Evolutionary conservation across 2,329 filamentous ascomycete species (phyloP), one percentile per base, ranked within the genome.

Genomic region (Orbilia javanica): DNA sequence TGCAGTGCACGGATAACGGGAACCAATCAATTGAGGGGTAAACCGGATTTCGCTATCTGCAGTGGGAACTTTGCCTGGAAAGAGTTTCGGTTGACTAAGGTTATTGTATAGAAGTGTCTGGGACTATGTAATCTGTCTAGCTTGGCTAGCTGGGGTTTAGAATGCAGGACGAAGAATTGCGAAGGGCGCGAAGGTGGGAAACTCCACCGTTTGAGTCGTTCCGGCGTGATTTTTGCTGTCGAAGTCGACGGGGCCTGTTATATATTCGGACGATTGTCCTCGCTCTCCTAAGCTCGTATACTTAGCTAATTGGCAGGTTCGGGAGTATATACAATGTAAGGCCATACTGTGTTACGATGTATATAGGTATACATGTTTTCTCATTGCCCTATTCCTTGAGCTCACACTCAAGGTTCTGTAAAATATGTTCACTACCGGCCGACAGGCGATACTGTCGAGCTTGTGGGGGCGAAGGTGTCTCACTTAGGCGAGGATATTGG

Each of bases 21-120:
- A 27, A 22, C 55, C 55, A 60, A 60, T 60, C 55, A 42, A 7
- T n/a, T 60, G 55, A 39, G 20, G 31, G 34, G 11, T 20, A 57
- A 57, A 57, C 8, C n/a, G 18, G 25, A 4, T 42, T 60, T 60
- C 55, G 55, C 34, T 25, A 31, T 18, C 20, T 0, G 20, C 55
- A 42, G 55, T 42, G 34, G 34, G 18, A 15, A 13, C 13, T 18
- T 53, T 8, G n/a, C n/a, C n/a, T n/a, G n/a, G n/a, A n/a, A n/a
- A n/a, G n/a, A n/a, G n/a, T 20, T 6, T 29, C 15, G 11, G 55
- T 60, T 42, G 29, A 60, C 53, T 42, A 42, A 60, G 31, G 20
- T 27, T 60, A 10, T 42, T n/a, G 55, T 29, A 27, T 25, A 6
- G 34, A 39, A 11, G 11, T 18, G 6, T 27, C 1, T 18, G 20